Conservation (phyloP, 2,329 filamentous ascomycete genomes). For the Nemania serpens region DNA sequence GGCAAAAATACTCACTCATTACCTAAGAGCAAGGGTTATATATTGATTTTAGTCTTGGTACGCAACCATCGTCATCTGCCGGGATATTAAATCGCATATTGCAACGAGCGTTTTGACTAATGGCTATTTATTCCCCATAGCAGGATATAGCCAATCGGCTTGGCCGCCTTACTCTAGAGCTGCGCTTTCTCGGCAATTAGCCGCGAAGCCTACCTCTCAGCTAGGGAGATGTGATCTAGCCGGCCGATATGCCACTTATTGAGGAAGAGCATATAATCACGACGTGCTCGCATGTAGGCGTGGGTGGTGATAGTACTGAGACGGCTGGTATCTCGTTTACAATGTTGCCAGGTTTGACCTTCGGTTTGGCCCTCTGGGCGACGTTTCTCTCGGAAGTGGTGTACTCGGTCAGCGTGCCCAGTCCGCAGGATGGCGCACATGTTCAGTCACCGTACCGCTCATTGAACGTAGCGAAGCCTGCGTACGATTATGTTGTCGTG, state of each 20-base stretch:
- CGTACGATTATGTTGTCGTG: constrained; percentile 39
- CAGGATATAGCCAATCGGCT: constrained; percentile 15
- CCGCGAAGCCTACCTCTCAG: constrained; percentile 9
- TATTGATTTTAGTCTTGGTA: not conserved
- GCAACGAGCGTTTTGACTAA: not conserved
- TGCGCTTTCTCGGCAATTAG: constrained; percentile 13
- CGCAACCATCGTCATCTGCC: not conserved
- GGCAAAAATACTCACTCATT: no score
- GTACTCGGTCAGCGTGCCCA: not conserved
- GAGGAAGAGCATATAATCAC: not conserved
- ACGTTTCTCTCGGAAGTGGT: not conserved
- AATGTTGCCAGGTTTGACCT: constrained; percentile 5
- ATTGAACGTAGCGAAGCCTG: constrained; percentile 2
- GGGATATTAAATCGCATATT: not conserved
- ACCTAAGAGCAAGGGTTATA: no score
- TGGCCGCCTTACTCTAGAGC: constrained; percentile 3
- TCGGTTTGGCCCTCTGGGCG: constrained; percentile 7
- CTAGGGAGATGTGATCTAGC: not conserved
- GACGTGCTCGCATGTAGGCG: not conserved
- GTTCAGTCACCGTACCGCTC: not conserved
- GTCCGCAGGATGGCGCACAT: not conserved
- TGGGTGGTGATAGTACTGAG: not conserved
- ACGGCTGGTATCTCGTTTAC: no score
- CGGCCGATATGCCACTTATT: not conserved
- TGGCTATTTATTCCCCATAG: not conserved